These are phyloP conservation scores for Prunella vulgaris DNA, from an alignment of 257 asterid genomes.

Conservation along the genomic window DNA sequence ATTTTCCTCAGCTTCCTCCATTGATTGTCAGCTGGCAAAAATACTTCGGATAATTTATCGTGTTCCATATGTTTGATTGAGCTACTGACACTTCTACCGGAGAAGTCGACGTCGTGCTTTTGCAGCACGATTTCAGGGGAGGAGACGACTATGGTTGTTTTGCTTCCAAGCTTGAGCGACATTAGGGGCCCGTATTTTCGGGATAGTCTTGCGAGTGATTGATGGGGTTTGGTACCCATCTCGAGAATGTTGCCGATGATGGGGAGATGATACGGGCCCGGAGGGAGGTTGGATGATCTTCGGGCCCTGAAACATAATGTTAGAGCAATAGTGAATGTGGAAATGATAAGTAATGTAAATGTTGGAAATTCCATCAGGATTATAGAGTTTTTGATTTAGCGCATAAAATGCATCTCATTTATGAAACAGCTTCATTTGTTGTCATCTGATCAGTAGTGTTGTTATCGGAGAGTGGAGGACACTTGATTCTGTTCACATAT, in stretches of 20 bases:
- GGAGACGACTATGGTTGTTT: conserved; percentile 10
- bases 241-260: conserved; percentile 24
- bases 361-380: neutral
- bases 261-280: conserved; percentile 20
- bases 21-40: conserved; percentile 26
- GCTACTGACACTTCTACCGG: neutral
- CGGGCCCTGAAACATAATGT: conserved; percentile 2
- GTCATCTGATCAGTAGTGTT: no score
- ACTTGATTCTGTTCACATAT: no score
- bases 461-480: no score
- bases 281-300: conserved; percentile 17
- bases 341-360: neutral
- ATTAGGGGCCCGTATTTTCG: conserved; percentile 22
- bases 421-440: no score
- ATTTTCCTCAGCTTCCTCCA: conserved; percentile 20
- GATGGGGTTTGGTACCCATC: conserved; percentile 24
- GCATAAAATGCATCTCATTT: no score
- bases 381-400: no score
- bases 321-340: neutral
- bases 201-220: conserved; percentile 24
- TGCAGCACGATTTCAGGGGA: conserved; percentile 18
- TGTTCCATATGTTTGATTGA: conserved; percentile 8
- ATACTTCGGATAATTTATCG: conserved; percentile 22
- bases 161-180: conserved; percentile 21
- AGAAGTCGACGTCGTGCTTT: conserved; percentile 18